Evolutionary conservation across 805 yeast species (phyloP).

Genomic region (Dipodascus geniculatus): DNA sequence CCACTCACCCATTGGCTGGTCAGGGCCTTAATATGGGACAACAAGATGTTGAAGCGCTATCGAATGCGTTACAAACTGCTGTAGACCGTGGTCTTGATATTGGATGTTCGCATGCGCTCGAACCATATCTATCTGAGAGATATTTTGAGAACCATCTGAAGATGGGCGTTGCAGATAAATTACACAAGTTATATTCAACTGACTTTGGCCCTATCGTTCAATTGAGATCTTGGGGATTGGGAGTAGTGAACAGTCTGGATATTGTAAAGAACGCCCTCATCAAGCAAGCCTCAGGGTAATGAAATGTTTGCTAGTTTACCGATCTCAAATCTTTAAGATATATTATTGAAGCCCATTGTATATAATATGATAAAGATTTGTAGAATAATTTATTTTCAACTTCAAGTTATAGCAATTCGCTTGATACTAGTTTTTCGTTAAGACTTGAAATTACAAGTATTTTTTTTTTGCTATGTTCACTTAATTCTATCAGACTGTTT

Average conservation of each 20-base stretch:
- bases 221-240: conserved; percentile 65
- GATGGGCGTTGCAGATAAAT: conserved; percentile 81
- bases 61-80: conserved; percentile 59
- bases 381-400: too few relatives aligned
- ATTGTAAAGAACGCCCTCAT: conserved; percentile 63
- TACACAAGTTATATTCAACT: conserved; percentile 76
- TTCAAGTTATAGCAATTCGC: too few relatives aligned
- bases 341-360: too few relatives aligned
- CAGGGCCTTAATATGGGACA: conserved; percentile 98
- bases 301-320: neutral
- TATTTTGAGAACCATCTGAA: conserved; percentile 70
- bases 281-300: conserved; percentile 32
- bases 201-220: conserved; percentile 64
- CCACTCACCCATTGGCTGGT: conserved; percentile 95
- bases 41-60: conserved; percentile 69
- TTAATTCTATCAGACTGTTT: too few relatives aligned
- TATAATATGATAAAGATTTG: too few relatives aligned
- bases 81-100: conserved; percentile 73
- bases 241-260: conserved; percentile 48
- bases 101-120: conserved; percentile 69
- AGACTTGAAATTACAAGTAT: too few relatives aligned
- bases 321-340: too few relatives aligned
- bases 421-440: too few relatives aligned
- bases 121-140: conserved; percentile 77
- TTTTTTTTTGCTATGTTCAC: too few relatives aligned